Evolutionary conservation across 1,139 yeast species (phyloP), one percentile per base, ranked within the genome.

Genomic region (Debaryomyces sp.): DNA sequence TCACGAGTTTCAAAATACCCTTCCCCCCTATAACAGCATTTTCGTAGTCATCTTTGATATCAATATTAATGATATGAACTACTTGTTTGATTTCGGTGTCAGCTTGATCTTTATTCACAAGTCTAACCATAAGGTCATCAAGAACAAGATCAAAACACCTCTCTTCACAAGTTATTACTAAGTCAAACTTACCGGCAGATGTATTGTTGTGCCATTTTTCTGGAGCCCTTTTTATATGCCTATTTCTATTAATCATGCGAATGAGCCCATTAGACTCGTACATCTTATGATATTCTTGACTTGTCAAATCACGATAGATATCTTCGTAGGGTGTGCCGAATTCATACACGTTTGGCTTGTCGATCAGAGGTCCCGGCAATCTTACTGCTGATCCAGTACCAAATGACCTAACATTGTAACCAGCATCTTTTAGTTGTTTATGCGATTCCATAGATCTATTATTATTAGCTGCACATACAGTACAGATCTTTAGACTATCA

Each of bases 401-500:
- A 66, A 86, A 94, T 8, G 98, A 91, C 46, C 85, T 73, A 22
- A 95, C 98, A 54, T 82, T 76, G 63, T 80, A 95, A 0, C 99
- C 99, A 1, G 96, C 96, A 50, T 91, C 94, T 61, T 80, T 78
- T 47, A 95, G 77, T 50, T 91, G 96, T 57, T 85, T 84, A 64
- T 95, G 99, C 0, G 98, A 95, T 65, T 92, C 98, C 99, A 94
- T 95, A 1, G 98, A 91, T 67, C 97, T 79, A 64, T 92, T 94
- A 63, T 91, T 89, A 64, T 94, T 94, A 23, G 97, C 89, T 1
- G 99, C 99, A 81, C 99, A 94, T 13, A 94, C 99, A 1, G 99
- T 94, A 75, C 98, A 92, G 59, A 92, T 86, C 64, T 82, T 83
- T 55, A 87, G 66, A 52, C 73, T 69, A 50, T 72, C 43, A 22